Base-by-base conservation (phyloP, 2,329 filamentous ascomycete genomes). In the Colletotrichum tanaceti region DNA sequence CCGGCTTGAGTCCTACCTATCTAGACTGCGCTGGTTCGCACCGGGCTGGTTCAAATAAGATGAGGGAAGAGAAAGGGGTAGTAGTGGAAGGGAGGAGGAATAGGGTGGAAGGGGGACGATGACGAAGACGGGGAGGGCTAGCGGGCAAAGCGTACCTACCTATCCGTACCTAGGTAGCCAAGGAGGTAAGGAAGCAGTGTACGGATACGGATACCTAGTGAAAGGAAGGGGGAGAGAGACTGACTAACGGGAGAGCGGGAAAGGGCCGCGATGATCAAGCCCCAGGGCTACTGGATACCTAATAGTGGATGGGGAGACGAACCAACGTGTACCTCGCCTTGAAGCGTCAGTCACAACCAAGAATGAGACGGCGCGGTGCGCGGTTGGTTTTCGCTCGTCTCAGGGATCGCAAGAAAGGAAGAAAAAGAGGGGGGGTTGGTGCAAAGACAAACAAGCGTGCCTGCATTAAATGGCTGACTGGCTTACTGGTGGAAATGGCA, bases 41-140 rank as follows among this genome's bases (percentile, higher is more conserved):
- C 61, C 47, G 54, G 65, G 49, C 54, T 28, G 44, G 24, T 20
- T 41, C 47, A 65, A 65, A 43, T 59, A 50, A 65, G 41, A 68
- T 55, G 65, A 68, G 54, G 47, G 22, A 43, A 28, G 46, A 44
- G 39, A 65, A 58, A 58, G 35, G 28, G 35, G 53, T 41, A 41
- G 59, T 53, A 46, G 52, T 57, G 49, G 24, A 38, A 44, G 43
- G 59, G 43, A 43, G 22, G 22, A 53, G 18, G 39, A 60, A n/a
- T 57, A 46, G 16, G 41, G 41, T 28, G 38, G 61, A 11, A 58
- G 20, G 43, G 32, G 32, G 41, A 35, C 3, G 60, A 35, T 4
- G 14, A 35, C 7, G 28, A 9, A 32, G 28, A 32, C 28, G 32
- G 32, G 32, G 32, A 35, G 32, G 32, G 32, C 32, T 35, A 35